phyloP scores from a whole-genome alignment of 495 filamentous ascomycete genomes.

The Parmelia sp. region DNA sequence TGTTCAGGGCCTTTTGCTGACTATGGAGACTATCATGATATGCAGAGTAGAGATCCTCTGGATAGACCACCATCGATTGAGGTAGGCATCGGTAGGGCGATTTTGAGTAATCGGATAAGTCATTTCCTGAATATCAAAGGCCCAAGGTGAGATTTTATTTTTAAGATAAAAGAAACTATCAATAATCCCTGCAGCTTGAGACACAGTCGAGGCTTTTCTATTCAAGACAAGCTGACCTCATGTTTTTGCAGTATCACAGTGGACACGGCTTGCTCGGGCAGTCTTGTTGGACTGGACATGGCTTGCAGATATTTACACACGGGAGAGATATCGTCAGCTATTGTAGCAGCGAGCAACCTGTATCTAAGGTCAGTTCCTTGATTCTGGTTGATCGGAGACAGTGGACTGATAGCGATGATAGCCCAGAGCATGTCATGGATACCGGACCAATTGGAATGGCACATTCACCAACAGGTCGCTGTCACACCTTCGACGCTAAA shows the following conservation, averaged over 20 bases:
- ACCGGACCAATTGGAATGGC: constrained; percentile 9
- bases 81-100: constrained; percentile 28
- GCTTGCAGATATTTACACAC: constrained; percentile 25
- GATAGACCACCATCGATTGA: constrained; percentile 19
- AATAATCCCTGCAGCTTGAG: too few relatives aligned
- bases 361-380: too few relatives aligned
- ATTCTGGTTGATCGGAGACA: too few relatives aligned
- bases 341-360: constrained; percentile 45
- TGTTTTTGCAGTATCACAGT: constrained; percentile 23
- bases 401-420: too few relatives aligned
- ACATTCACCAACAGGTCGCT: constrained; percentile 33
- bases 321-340: constrained; percentile 33
- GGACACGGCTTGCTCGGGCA: constrained; percentile 28
- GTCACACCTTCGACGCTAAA: constrained; percentile 44
- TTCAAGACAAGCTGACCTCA: neutral
- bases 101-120: constrained; percentile 33
- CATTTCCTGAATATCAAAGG: constrained; percentile 34
- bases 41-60: constrained; percentile 31
- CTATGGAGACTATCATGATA: constrained; percentile 30
- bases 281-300: constrained; percentile 8
- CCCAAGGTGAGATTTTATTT: too few relatives aligned
- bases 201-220: too few relatives aligned
- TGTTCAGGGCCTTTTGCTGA: too few relatives aligned
- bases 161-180: too few relatives aligned
- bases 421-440: constrained; percentile 19